phyloP scores from a whole-genome alignment of 2,329 filamentous ascomycete species.

The Endothia cerciana region DNA sequence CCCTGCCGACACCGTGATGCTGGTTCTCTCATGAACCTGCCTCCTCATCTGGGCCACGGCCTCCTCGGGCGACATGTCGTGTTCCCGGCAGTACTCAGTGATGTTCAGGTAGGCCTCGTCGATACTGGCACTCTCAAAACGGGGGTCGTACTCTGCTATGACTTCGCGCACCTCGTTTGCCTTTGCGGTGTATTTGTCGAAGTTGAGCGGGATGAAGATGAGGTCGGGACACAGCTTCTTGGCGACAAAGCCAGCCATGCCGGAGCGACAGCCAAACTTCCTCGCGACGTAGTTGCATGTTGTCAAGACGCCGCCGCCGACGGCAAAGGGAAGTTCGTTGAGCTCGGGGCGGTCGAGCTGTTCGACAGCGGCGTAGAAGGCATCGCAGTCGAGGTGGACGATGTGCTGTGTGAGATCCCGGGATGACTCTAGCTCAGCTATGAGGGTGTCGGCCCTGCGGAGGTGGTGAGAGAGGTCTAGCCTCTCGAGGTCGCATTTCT shows the following conservation, averaged over 20 bases:
- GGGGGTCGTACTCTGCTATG: conserved; percentile 82
- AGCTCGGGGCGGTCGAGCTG: conserved; percentile 83
- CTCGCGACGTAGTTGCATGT: conserved; percentile 87
- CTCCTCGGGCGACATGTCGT: conserved; percentile 70
- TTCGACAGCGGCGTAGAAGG: conserved; percentile 95
- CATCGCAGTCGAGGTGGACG: conserved; percentile 95
- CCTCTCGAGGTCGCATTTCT: conserved; percentile 75
- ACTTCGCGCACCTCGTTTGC: conserved; percentile 85
- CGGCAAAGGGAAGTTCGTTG: conserved; percentile 85
- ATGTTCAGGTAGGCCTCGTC: conserved; percentile 98
- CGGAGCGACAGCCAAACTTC: conserved; percentile 87
- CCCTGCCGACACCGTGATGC: conserved; percentile 89
- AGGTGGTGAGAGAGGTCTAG: conserved; percentile 74
- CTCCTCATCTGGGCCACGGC: conserved; percentile 77
- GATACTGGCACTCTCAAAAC: conserved; percentile 91
- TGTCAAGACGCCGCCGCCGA: conserved; percentile 70
- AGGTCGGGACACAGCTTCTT: conserved; percentile 90
- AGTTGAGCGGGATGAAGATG: conserved; percentile 81
- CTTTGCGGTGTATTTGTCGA: conserved; percentile 88
- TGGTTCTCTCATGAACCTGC: conserved; percentile 75
- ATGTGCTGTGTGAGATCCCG: conserved; percentile 84
- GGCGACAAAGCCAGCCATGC: conserved; percentile 95
- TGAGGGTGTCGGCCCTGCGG: conserved; percentile 78
- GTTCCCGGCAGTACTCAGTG: conserved; percentile 77
- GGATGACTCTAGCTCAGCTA: conserved; percentile 75